phyloP scores from a whole-genome alignment of 2,329 filamentous ascomycete genomes.

The Sporothrix mexicana region DNA sequence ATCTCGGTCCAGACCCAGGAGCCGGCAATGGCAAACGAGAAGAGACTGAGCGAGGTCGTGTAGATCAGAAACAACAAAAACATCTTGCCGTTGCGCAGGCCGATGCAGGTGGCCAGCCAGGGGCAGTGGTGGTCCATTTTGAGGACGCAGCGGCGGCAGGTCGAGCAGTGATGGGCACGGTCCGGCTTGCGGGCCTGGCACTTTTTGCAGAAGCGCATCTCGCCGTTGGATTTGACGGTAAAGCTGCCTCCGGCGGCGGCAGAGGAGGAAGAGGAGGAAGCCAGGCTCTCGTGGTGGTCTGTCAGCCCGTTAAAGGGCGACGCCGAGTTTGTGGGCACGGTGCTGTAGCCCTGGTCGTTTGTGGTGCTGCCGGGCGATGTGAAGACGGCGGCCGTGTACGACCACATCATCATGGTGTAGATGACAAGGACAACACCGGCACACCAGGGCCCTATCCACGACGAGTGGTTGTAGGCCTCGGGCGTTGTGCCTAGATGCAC shows the following conservation, averaged over 20 bases:
- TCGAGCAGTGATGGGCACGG: constrained; percentile 94
- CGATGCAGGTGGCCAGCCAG: constrained; percentile 95
- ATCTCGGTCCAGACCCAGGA: constrained; percentile 88
- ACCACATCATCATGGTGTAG: constrained; percentile 82
- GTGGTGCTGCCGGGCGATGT: constrained; percentile 80
- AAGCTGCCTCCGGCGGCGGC: constrained; percentile 69
- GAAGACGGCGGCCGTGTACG: constrained; percentile 92
- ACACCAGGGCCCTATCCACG: constrained; percentile 34
- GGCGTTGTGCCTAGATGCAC: constrained; percentile 70
- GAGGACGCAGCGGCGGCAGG: constrained; percentile 89
- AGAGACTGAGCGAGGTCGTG: constrained; percentile 82
- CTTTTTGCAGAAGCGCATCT: constrained; percentile 93
- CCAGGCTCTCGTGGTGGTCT: constrained; percentile 42
- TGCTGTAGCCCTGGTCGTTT: constrained; percentile 72
- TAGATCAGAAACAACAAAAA: constrained; percentile 94
- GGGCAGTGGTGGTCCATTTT: constrained; percentile 99
- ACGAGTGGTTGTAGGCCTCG: constrained; percentile 48
- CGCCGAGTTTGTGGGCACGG: constrained; percentile 66
- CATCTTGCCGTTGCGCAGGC: constrained; percentile 91
- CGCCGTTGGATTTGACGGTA: constrained; percentile 91
- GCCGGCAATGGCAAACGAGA: constrained; percentile 76
- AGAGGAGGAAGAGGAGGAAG: no score
- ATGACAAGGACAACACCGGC: constrained; percentile 72
- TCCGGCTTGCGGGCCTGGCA: constrained; percentile 94
- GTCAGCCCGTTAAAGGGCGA: constrained; percentile 43